Percentiles rank a stretch among this genome's conserved stretches.
Conservation (phyloP, 306 rosid species). For the Abrus pulchellus region DNA sequence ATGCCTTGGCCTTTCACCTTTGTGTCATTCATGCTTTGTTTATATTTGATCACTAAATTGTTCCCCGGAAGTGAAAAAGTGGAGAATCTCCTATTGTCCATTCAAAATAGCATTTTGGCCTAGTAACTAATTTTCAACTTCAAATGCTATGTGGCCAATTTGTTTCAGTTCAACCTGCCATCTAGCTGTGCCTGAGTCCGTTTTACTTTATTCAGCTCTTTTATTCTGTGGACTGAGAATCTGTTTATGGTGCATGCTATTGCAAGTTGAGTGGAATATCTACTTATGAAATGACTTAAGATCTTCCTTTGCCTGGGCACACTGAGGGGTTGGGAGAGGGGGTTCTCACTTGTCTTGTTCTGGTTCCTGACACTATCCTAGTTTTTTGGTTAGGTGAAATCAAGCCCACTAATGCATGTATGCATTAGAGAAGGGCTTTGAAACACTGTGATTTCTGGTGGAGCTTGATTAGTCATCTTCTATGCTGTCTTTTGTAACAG, state of each 20-base stretch:
- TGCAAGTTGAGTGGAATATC: not conserved
- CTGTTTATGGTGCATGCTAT: not conserved
- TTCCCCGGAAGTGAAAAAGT: not conserved
- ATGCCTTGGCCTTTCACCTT: not conserved
- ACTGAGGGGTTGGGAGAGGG: not conserved
- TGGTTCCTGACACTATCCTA: conserved; percentile 47
- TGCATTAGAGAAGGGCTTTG: conserved; percentile 48
- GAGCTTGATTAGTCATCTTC: conserved; percentile 72
- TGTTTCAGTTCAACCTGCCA: conserved; percentile 29
- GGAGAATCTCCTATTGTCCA: not conserved
- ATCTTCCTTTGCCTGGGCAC: conserved; percentile 15
- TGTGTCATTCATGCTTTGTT: conserved; percentile 13
- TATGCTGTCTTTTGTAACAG: conserved; percentile 77
- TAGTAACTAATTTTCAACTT: conserved; percentile 20
- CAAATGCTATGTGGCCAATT: not conserved
- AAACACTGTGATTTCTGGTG: conserved; percentile 50
- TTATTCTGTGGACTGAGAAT: conserved; percentile 11
- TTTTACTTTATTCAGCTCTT: conserved; percentile 18
- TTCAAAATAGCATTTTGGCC: not conserved
- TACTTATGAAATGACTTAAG: conserved; percentile 1
- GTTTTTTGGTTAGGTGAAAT: conserved; percentile 59
- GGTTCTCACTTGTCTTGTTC: conserved; percentile 13
- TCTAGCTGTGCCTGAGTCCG: conserved; percentile 29
- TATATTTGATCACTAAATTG: conserved; percentile 20
- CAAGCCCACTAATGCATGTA: conserved; percentile 44